Evolutionary conservation across 2,329 filamentous ascomycete genomes (phyloP).

Genomic region (Phoma herbarum): DNA sequence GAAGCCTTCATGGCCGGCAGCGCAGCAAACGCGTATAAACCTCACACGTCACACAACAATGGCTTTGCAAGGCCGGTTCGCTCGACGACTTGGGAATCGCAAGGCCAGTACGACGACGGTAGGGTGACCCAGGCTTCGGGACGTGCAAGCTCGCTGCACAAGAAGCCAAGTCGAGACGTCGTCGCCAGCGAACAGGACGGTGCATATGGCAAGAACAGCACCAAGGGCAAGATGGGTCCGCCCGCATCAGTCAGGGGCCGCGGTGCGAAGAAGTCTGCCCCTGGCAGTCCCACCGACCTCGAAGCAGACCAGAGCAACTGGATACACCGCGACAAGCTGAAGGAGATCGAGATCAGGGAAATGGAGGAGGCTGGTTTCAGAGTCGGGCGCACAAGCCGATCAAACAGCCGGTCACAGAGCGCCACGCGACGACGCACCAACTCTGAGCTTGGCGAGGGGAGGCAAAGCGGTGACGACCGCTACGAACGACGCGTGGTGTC

Average conservation of each 20-base stretch:
- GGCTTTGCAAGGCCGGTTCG: constrained; percentile 43
- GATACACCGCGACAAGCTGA: constrained; percentile 87
- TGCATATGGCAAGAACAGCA: constrained; percentile 51
- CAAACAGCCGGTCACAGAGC: constrained; percentile 50
- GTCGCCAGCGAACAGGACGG: constrained; percentile 58
- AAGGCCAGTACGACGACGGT: constrained; percentile 39
- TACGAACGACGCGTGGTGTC: constrained; percentile 46
- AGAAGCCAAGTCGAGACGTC: constrained; percentile 54
- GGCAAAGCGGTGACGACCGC: constrained; percentile 40
- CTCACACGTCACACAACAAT: constrained; percentile 47
- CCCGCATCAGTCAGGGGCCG: constrained; percentile 18
- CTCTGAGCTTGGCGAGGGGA: constrained; percentile 40
- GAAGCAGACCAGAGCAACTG: constrained; percentile 72
- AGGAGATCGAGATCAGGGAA: constrained; percentile 81
- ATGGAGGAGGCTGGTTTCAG: constrained; percentile 78
- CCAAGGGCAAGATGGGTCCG: constrained; percentile 30
- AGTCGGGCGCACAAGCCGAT: constrained; percentile 58
- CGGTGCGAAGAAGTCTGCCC: constrained; percentile 40
- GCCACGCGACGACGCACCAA: constrained; percentile 40
- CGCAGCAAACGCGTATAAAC: constrained; percentile 38
- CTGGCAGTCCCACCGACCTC: constrained; percentile 26
- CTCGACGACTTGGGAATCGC: constrained; percentile 44
- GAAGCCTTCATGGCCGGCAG: constrained; percentile 50
- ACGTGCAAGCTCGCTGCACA: constrained; percentile 48
- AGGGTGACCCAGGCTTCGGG: constrained; percentile 45